Percentiles rank a stretch among this genome's conserved stretches.
phyloP scores from a whole-genome alignment of 2,329 filamentous ascomycete species.

The Claviceps sp. region DNA sequence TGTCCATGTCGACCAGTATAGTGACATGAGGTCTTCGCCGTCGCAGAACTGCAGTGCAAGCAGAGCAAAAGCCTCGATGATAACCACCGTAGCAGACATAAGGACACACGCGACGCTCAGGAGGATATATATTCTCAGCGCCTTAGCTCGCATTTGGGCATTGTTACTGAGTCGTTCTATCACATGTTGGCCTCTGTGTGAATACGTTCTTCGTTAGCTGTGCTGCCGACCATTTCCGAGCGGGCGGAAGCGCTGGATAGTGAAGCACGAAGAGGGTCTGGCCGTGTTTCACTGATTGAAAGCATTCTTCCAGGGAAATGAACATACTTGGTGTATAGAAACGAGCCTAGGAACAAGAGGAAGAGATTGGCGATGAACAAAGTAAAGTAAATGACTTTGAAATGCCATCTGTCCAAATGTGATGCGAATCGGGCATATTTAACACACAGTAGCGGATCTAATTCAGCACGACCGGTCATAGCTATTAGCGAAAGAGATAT shows the following conservation, averaged over 20 bases:
- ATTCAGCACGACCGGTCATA: slow-evolving; percentile 1
- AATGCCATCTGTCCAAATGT: slow-evolving; percentile 26
- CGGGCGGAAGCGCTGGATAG: no score
- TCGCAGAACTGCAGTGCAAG: slow-evolving; percentile 45
- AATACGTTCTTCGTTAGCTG: background rate
- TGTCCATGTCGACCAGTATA: slow-evolving; percentile 50
- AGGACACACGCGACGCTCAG: slow-evolving; percentile 31
- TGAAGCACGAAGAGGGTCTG: no score
- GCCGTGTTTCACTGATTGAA: no score
- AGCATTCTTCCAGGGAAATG: background rate
- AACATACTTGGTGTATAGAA: slow-evolving; percentile 25
- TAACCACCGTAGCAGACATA: slow-evolving; percentile 29
- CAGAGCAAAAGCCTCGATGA: slow-evolving; percentile 42
- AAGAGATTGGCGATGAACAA: slow-evolving; percentile 30
- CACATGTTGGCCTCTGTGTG: slow-evolving; percentile 19
- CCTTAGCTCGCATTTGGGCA: slow-evolving; percentile 18
- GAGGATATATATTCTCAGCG: slow-evolving; percentile 28
- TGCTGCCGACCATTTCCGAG: no score
- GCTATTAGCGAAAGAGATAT: no score
- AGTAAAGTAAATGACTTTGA: slow-evolving; percentile 33
- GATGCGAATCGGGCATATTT: slow-evolving; percentile 32
- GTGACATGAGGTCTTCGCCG: slow-evolving; percentile 43
- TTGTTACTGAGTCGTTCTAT: slow-evolving; percentile 24
- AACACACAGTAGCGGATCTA: slow-evolving; percentile 20
- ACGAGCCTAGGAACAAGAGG: slow-evolving; percentile 31